Evolutionary conservation across 2,329 filamentous ascomycete genomes (phyloP).

Genomic region (Zelopaecilomyces penicillatus): DNA sequence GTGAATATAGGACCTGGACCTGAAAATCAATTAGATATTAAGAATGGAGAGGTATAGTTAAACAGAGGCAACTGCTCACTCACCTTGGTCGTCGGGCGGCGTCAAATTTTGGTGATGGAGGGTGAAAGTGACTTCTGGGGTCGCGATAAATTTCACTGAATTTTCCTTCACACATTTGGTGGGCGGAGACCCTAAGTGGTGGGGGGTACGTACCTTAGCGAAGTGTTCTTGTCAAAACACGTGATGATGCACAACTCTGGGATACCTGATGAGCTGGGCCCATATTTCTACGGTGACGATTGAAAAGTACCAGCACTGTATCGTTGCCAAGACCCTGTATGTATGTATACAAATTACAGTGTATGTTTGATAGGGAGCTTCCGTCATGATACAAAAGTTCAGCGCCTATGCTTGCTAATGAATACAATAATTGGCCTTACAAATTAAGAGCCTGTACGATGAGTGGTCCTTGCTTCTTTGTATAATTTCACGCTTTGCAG

Average conservation of each 20-base stretch:
- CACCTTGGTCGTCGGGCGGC: constrained; percentile 34
- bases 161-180: constrained; percentile 28
- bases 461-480: too few species aligned
- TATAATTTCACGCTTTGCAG: too few species aligned
- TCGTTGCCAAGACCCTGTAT: too few species aligned
- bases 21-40: constrained; percentile 10
- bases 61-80: constrained; percentile 13
- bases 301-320: too few species aligned
- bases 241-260: constrained; percentile 6
- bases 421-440: too few species aligned
- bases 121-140: constrained; percentile 20
- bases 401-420: too few species aligned
- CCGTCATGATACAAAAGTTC: too few species aligned
- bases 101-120: constrained; percentile 30
- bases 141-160: constrained; percentile 30
- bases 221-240: constrained; percentile 10
- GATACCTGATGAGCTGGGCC: too few species aligned
- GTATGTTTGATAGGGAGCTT: too few species aligned
- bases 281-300: too few species aligned
- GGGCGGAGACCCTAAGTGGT: constrained; percentile 32
- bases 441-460: too few species aligned
- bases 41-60: not conserved
- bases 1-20: constrained; percentile 37
- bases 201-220: constrained; percentile 21
- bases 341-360: too few species aligned